Evolutionary conservation across 768 basidiomycete genomes (phyloP).

Genomic region (Agaricus blazei): DNA sequence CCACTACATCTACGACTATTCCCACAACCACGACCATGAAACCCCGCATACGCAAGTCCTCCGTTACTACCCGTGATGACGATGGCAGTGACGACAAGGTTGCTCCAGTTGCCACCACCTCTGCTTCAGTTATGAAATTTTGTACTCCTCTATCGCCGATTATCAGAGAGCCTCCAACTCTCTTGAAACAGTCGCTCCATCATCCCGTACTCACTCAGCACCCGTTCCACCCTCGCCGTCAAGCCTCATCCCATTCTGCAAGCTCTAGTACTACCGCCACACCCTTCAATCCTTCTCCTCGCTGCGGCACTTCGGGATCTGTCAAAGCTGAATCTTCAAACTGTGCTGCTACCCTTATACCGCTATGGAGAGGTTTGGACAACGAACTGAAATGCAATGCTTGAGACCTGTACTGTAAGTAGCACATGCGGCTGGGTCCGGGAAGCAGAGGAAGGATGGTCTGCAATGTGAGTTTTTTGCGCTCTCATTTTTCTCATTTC

Average conservation of each 20-base stretch:
- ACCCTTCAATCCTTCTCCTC: conserved; percentile 10
- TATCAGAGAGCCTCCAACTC: too few species aligned
- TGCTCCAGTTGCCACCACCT: too few species aligned
- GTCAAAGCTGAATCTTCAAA: conserved; percentile 84
- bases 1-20: neutral
- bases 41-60: too few species aligned
- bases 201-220: too few species aligned
- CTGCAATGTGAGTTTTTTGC: conserved; percentile 65
- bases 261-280: too few species aligned
- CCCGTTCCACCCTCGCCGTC: too few species aligned
- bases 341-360: conserved; percentile 85
- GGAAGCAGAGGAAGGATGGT: conserved; percentile 89
- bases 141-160: neutral
- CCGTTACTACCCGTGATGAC: too few species aligned
- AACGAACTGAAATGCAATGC: conserved; percentile 54
- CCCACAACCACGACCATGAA: conserved; percentile 3
- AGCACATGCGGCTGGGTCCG: conserved; percentile 86
- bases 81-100: too few species aligned
- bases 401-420: conserved; percentile 82
- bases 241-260: too few species aligned
- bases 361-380: conserved; percentile 79
- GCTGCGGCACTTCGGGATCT: conserved; percentile 44
- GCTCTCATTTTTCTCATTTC: neutral
- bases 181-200: too few species aligned
- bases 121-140: conserved; percentile 23